Conservation (phyloP, 225 moss, liverwort and hornwort genomes). For the Physcomitrium patens region DNA sequence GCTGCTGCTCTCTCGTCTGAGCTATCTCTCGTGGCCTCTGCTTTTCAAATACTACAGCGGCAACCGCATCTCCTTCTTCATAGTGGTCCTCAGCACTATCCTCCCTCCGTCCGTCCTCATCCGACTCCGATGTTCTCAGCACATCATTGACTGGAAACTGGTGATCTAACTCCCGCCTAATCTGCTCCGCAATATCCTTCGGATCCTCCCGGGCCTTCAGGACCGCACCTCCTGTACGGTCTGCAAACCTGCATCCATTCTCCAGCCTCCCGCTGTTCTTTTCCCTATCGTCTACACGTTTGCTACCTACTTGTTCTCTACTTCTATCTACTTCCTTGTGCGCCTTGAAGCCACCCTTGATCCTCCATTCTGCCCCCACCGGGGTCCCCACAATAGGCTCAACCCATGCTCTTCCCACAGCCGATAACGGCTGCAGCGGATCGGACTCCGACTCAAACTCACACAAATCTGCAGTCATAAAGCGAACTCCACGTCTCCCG, state of each 20-base stretch:
- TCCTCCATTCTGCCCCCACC: slow-evolving; percentile 31
- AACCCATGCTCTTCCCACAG: slow-evolving; percentile 33
- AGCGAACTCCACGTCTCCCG: slow-evolving; percentile 17
- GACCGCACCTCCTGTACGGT: slow-evolving; percentile 28
- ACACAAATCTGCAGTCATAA: slow-evolving; percentile 75
- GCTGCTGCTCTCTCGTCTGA: slow-evolving; percentile 26
- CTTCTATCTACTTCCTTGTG: slow-evolving; percentile 37
- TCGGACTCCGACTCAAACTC: slow-evolving; percentile 66
- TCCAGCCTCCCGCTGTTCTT: slow-evolving; percentile 28
- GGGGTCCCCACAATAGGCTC: slow-evolving; percentile 39
- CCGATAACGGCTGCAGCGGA: slow-evolving; percentile 30
- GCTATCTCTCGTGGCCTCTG: slow-evolving; percentile 18
- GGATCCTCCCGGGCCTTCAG: slow-evolving; percentile 40
- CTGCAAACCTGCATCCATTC: slow-evolving; percentile 28
- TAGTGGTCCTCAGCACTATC: slow-evolving; percentile 64
- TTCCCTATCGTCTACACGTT: slow-evolving; percentile 18
- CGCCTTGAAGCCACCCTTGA: slow-evolving; percentile 44
- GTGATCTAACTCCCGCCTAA: slow-evolving; percentile 55
- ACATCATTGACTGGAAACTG: slow-evolving; percentile 46
- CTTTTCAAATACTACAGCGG: slow-evolving; percentile 45
- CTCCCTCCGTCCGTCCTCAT: slow-evolving; percentile 54
- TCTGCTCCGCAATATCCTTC: slow-evolving; percentile 54
- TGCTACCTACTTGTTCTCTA: slow-evolving; percentile 16
- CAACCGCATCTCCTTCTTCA: slow-evolving; percentile 58
- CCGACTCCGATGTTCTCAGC: slow-evolving; percentile 40